These are phyloP conservation scores for Fraxinus pennsylvanica DNA, from an alignment of 257 asterid species.

Conservation along the genomic window DNA sequence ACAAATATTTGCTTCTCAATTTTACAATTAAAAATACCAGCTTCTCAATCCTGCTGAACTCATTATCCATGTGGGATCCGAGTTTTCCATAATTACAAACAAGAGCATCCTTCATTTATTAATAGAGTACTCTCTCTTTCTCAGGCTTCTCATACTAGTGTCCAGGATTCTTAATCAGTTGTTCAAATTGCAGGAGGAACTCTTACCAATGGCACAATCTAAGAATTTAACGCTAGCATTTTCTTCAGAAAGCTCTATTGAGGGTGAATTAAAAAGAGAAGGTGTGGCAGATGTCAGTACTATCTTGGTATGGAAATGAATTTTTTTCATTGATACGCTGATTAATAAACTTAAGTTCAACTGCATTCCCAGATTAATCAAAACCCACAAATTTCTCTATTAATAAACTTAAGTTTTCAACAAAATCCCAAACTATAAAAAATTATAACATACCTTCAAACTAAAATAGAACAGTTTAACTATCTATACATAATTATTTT, in stretches of 20 bases:
- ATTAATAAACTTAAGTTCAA: background rate
- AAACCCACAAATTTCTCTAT: background rate
- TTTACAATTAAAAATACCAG: no score
- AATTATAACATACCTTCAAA: constrained; percentile 7
- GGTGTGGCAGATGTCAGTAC: constrained; percentile 71
- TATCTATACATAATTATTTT: no score
- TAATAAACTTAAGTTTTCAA: background rate
- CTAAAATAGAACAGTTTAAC: background rate
- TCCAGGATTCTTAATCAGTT: constrained; percentile 31
- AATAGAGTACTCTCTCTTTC: no score
- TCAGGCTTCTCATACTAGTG: no score
- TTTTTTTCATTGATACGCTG: no score
- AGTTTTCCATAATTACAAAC: background rate
- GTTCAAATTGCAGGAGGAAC: constrained; percentile 64
- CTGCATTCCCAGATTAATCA: background rate
- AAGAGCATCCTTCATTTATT: background rate
- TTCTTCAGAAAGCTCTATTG: constrained; percentile 94
- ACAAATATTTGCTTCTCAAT: no score
- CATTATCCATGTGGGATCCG: background rate
- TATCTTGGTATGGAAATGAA: no score
- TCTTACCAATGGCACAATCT: constrained; percentile 70
- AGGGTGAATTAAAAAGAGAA: constrained; percentile 95
- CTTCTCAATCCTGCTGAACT: background rate
- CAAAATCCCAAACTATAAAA: constrained; percentile 7
- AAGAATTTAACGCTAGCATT: constrained; percentile 76